Base-by-base conservation (phyloP, 2,329 filamentous ascomycete species). In the Ceratocystiopsis brevicomis region DNA sequence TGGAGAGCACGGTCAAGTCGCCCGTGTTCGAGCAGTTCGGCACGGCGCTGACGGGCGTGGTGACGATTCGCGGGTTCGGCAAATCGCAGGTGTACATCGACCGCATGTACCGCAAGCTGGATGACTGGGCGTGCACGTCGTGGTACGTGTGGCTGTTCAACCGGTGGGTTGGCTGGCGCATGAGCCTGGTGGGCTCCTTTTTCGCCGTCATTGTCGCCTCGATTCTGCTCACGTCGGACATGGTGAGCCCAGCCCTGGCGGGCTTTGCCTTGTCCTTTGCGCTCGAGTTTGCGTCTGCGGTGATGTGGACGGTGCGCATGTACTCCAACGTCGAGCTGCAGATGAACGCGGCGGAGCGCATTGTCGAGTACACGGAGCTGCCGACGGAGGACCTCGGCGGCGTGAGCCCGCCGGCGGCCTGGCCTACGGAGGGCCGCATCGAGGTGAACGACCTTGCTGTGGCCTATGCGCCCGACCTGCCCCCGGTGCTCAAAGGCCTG, bases 1-100 rank as follows among this genome's bases (percentile, higher is more conserved):
- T 88, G 1, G 82, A 88, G 57, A 83, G 77, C 49, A 83, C 71
- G 3, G 71, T 75, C 44, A 87, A 85, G 57, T 82, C 77, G 0
- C 83, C 83, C 0, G 75, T 88, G 1, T 87, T 85, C 51, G 82
- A 88, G 56, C 76, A 83, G 48, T 87, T 88, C 52, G 78, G 77
- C 12, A 76, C 79, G 1, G 73, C 79, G 0, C 67, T 88, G 11
- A 69, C 72, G 0, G 83, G 83, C 6, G 72, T 90, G 16, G 66
- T 73, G 1, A 87, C 82, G 0, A 83, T 90, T 42, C 73, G 83
- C 13, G 78, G 79, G 0, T 88, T 82, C 50, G 74, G 75, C 49
- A 85, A 83, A 61, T 62, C 66, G 0, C 65, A 73, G 17, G 66
- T 68, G 1, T 88, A 85, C 49, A 63, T 81, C 39, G 65, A 76